These are phyloP conservation scores for Cyberlindnera subsufficiens DNA, from an alignment of 805 yeast genomes.

Conservation along the genomic window DNA sequence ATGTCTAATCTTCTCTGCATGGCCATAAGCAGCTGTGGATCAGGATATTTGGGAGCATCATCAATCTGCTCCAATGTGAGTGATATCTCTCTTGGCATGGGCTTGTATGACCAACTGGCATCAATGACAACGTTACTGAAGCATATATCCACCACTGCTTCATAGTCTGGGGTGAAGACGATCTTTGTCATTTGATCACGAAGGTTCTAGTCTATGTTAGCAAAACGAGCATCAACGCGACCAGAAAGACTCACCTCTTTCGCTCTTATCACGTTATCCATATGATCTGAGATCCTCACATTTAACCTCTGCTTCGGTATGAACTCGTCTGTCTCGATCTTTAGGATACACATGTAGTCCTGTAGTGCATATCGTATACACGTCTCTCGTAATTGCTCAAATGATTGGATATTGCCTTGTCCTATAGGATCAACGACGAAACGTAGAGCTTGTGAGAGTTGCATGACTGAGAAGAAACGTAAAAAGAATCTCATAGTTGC, in stretches of 20 bases:
- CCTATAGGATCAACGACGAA: conserved; percentile 2
- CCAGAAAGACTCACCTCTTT: conserved; percentile 6
- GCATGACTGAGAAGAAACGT: neutral
- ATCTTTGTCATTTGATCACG: conserved; percentile 4
- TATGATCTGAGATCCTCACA: conserved; percentile 6
- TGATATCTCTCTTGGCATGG: conserved; percentile 6
- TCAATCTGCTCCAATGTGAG: conserved; percentile 3
- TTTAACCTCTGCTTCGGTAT: conserved; percentile 6
- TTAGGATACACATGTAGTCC: conserved; percentile 14
- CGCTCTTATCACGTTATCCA: conserved; percentile 6
- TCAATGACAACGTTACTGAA: conserved; percentile 26
- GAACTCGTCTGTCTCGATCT: conserved; percentile 6
- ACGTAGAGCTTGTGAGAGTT: neutral
- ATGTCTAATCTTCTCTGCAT: neutral
- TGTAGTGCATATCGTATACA: conserved; percentile 2
- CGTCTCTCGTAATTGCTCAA: neutral
- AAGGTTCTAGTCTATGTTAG: conserved; percentile 2
- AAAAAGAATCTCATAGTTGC: too few relatives aligned
- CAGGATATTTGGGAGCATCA: neutral
- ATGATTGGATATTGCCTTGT: conserved; percentile 1
- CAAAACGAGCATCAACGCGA: too few relatives aligned
- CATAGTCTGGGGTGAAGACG: conserved; percentile 9
- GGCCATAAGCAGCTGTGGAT: neutral
- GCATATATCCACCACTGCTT: conserved; percentile 21
- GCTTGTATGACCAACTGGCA: conserved; percentile 29